These are phyloP conservation scores for Apiospora arundinis DNA, from an alignment of 2,329 filamentous ascomycete genomes.

Conservation along the genomic window DNA sequence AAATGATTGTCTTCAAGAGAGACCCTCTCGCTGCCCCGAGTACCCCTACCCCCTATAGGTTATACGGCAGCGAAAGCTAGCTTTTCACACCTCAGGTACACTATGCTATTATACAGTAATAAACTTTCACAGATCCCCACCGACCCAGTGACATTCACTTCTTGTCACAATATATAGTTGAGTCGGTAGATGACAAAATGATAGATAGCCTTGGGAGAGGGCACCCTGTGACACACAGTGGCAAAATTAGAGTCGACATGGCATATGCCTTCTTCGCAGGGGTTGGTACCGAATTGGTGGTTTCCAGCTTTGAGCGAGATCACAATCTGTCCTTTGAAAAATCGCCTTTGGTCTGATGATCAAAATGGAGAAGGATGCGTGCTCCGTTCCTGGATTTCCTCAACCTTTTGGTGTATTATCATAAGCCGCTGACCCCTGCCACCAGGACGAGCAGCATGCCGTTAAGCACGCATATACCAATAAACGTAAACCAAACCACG, in stretches of 20 bases:
- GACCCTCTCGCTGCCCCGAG: not conserved
- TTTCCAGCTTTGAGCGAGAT: not conserved
- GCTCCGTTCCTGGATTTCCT: not conserved
- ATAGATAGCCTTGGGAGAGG: not conserved
- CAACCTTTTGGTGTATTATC: not conserved
- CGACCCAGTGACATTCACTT: not conserved
- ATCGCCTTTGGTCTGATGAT: not conserved
- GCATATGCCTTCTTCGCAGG: not conserved
- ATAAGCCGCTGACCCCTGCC: slow-evolving; percentile 45
- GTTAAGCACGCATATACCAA: slow-evolving; percentile 54
- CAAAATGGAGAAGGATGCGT: not conserved
- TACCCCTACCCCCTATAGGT: not conserved
- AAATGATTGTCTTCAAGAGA: not conserved
- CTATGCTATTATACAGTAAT: not conserved
- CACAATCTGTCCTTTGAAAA: not conserved
- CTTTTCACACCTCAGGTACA: not conserved
- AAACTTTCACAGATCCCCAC: too few species aligned
- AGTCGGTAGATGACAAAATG: not conserved
- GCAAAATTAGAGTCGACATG: not conserved
- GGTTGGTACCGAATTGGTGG: not conserved
- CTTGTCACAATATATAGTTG: not conserved
- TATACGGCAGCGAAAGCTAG: not conserved
- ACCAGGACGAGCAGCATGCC: slow-evolving; percentile 60
- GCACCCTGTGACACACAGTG: not conserved
- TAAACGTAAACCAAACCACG: slow-evolving; percentile 51